Evolutionary conservation across 768 basidiomycete species (phyloP), one percentile per base, ranked within the genome.

Genomic region (Hygrophoropsis aurantiaca): DNA sequence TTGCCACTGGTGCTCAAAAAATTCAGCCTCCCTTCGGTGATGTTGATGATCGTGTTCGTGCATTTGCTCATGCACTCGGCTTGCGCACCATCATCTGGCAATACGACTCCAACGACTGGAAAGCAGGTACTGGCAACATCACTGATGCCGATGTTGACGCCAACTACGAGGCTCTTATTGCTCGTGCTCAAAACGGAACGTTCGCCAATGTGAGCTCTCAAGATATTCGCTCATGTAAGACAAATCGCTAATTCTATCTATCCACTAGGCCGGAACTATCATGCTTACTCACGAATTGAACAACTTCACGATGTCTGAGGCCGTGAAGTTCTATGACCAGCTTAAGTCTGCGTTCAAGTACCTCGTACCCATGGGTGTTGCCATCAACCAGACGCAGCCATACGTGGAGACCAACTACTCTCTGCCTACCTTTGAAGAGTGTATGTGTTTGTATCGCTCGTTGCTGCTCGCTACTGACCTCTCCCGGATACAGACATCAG

Each of bases 71-170:
- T 19, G 81, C 74, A 8, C 79, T 91, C 53, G 82, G 81, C 30
- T 68, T 91, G 13, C 77, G 76, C 11, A 87, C 87, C 2, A 74
- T 92, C 58, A 71, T 91, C 42, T 92, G 90, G 90, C 62, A 72
- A 54, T 81, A 75, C 50, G 82, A 86, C 56, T 77, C 82, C n/a
- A 69, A 74, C 32, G 89, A 93, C 64, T 90, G 87, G 87, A 76
- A 80, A 58, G 78, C 75, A 20, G 77, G 80, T 5, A 71, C 70
- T 2, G 74, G 70, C 3, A 66, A 66, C 27, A 53, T 75, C 36
- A 77, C 74, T 8, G 61, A 63, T 2, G 72, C 73, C 21, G 62
- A 72, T 24, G 72, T 85, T 15, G 73, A 80, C 41, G 57, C 61
- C 39, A 78, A 81, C 53, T 87, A 87, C 56, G 60, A 81, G 43